Base-by-base conservation (phyloP, 305 asterid species). In the Rubia tinctorum region DNA sequence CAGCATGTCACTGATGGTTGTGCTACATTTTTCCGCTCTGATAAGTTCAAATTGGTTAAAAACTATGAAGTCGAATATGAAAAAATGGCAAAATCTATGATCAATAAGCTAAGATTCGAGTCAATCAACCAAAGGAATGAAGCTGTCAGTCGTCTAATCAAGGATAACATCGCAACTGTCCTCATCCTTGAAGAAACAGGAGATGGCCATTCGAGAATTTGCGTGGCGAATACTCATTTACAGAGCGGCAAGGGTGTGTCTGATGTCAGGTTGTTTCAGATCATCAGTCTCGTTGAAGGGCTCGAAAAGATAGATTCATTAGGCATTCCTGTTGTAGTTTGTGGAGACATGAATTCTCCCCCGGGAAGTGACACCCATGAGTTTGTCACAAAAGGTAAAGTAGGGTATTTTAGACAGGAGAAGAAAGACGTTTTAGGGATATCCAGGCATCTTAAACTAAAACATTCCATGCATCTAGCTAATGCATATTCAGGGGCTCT, bases 51-150 rank as follows among this genome's bases (percentile, higher is more conserved):
- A 12, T 27, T 66, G 53, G 77, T 78, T 6, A 68, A 47, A 11
- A 78, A 78, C 37, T 78, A 78, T 23, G 81, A 78, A 69, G 75
- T 71, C 6, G 74, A 56, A 44, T 78, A 66, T 61, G 71, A 34
- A 39, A 73, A 47, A 11, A 6, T 68, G 58, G 62, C 70, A 9
- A 6, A 56, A 25, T n/a, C 74, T 56, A 9, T 71, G 37, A 71
- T 71, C 58, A 60, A 22, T 55, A 58, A 7, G 51, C 67, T 71
- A 39, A 60, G 6, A 58, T 23, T 65, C 25, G 67, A 71, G 44
- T 15, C 25, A 71, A 8, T 65, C 8, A 39, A 40, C 8, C 45
- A 8, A 59, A 71, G 65, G 40, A 40, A 39, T 9, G 13, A 56
- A 18, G 74, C 55, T 13, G 25, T 71, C 3, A 39, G 8, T 40